Conservation (phyloP, 768 basidiomycete genomes). For the Terana coerulea region DNA sequence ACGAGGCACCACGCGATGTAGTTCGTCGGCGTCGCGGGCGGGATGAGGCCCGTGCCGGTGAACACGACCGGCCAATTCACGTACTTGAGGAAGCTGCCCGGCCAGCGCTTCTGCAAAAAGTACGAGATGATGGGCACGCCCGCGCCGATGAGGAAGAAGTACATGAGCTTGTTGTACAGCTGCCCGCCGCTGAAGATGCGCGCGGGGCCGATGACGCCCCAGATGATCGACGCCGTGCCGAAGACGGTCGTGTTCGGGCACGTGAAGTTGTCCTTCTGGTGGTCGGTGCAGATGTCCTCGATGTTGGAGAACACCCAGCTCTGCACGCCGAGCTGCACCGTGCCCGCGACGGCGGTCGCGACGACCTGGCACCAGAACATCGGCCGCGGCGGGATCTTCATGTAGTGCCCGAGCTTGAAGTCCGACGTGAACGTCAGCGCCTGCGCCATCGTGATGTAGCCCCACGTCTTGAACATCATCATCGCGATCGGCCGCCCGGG, state of each 20-base stretch:
- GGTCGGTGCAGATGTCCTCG: constrained; percentile 48
- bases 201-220: constrained; percentile 41
- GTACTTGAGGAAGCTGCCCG: constrained; percentile 45
- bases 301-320: constrained; percentile 67
- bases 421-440: constrained; percentile 69
- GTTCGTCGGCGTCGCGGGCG: constrained; percentile 40
- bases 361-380: constrained; percentile 52
- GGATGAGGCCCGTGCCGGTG: constrained; percentile 35
- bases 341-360: constrained; percentile 54
- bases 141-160: constrained; percentile 44
- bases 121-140: constrained; percentile 34
- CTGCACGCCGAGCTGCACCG: constrained; percentile 64
- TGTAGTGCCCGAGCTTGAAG: constrained; percentile 75
- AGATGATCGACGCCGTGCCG: constrained; percentile 46
- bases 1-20: constrained; percentile 36
- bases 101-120: constrained; percentile 53
- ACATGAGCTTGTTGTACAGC: constrained; percentile 35
- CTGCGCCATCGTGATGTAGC: constrained; percentile 61
- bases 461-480: constrained; percentile 78
- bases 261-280: constrained; percentile 60
- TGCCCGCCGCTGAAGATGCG: constrained; percentile 33
- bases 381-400: constrained; percentile 52
- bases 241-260: constrained; percentile 67
- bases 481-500: constrained; percentile 69
- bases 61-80: constrained; percentile 40